These are phyloP conservation scores for Aureobasidium sp. DNA, from an alignment of 2,329 filamentous ascomycete genomes.

Conservation along the genomic window DNA sequence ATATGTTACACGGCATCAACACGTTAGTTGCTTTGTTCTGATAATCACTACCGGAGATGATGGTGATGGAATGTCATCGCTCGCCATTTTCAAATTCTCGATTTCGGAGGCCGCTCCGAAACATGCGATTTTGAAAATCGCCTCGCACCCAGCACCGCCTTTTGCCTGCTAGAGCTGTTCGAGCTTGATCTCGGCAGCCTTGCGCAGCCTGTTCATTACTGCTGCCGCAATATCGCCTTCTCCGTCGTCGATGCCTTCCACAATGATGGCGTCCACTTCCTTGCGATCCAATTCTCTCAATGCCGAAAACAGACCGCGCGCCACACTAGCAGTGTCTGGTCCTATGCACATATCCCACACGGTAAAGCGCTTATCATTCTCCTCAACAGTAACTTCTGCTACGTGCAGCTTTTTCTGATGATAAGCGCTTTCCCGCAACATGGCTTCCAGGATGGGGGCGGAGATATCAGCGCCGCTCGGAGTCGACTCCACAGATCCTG, in stretches of 20 bases:
- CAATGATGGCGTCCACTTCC: slow-evolving; percentile 75
- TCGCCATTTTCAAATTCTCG: background rate
- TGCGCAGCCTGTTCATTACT: slow-evolving; percentile 46
- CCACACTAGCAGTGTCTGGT: slow-evolving; percentile 62
- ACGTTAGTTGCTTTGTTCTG: background rate
- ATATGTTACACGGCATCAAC: background rate
- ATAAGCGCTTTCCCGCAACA: slow-evolving; percentile 9
- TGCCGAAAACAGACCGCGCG: slow-evolving; percentile 80
- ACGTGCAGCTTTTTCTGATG: background rate
- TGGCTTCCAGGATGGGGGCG: background rate
- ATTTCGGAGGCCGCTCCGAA: background rate
- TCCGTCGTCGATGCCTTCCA: slow-evolving; percentile 71
- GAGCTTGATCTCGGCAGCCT: slow-evolving; percentile 39
- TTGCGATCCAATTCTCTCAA: slow-evolving; percentile 76
- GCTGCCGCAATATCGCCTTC: slow-evolving; percentile 75
- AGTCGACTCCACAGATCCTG: background rate
- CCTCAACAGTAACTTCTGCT: background rate
- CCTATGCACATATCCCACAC: slow-evolving; percentile 70
- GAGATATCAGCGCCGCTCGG: background rate
- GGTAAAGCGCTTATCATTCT: slow-evolving; percentile 16
- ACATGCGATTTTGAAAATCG: background rate
- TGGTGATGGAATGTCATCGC: background rate
- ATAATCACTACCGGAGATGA: background rate
- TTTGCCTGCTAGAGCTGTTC: background rate
- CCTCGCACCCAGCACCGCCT: background rate